These are phyloP conservation scores for Camillea tinctor DNA, from an alignment of 2,329 filamentous ascomycete species.

Conservation along the genomic window DNA sequence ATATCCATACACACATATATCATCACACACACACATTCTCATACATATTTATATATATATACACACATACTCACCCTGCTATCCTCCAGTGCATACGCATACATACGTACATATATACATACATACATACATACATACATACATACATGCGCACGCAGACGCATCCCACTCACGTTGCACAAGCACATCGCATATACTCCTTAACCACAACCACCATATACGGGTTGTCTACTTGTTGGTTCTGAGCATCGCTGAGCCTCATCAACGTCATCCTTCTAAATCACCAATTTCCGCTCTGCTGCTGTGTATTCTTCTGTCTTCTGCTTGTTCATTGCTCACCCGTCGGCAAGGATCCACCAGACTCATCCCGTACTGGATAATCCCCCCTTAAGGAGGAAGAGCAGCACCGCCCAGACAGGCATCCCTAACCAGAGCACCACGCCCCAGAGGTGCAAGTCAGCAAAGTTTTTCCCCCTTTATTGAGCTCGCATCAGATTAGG, in stretches of 20 bases:
- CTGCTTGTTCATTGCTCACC: background rate
- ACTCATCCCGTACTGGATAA: background rate
- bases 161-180: background rate
- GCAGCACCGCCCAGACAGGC: background rate
- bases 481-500: background rate
- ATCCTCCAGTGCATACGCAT: background rate
- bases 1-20: too few relatives aligned
- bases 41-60: background rate
- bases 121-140: background rate
- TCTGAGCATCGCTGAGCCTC: background rate
- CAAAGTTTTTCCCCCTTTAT: background rate
- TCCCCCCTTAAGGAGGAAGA: background rate
- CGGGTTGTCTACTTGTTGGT: background rate
- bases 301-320: background rate
- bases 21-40: background rate
- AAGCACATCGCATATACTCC: background rate
- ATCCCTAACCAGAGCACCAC: background rate
- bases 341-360: background rate
- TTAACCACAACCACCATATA: background rate
- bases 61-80: background rate
- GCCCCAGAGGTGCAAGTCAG: background rate
- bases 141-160: background rate
- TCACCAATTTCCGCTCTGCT: background rate
- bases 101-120: slow-evolving; percentile 5
- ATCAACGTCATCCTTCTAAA: background rate